Base-by-base conservation (phyloP, 148 eudicot genomes). In the Pharnaceum exiguum region DNA sequence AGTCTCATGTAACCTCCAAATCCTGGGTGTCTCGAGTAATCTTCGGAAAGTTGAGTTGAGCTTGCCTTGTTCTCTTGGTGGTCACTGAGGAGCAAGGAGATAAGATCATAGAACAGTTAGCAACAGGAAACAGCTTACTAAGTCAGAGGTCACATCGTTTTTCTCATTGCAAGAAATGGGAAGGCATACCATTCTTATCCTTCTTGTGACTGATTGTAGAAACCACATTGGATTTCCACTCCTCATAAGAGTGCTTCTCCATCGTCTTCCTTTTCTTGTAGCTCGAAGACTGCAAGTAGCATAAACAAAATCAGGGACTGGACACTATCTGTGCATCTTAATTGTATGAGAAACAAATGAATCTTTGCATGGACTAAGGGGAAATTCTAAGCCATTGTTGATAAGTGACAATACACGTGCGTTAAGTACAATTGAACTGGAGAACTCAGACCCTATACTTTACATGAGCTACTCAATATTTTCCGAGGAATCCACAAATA, bases 161-260 rank as follows among this genome's bases (percentile, higher is more conserved):
- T 10, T 7, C 29, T 23, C n/a, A 29, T 62, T 21, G 35, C 16
- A 46, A n/a, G 22, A 47, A 22, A 38, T 49, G 7, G 10, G 24
- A 67, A 11, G 24, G n/a, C 68, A 44, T 53, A 61, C 68, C 72
- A 44, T 66, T 78, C 49, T 75, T 67, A 45, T 60, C 74, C 19
- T 80, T 84, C 63, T 46, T 71, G 46, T 64, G 63, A 42, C 59
- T 71, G 43, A 76, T 82, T 31, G 95, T 75, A 65, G 75, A 59
- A 12, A 84, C 33, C 32, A 87, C 97, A 48, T 77, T 59, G 19
- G 97, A 84, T 79, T 80, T 90, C 97, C 97, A 90, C 39, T 82
- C 85, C 58, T 90, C 81, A 24, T 90, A 87, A 43, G 59, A 84
- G 57, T 62, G 67, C 37, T 72, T 63, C 45, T 90, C 97, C 68